Evolutionary conservation across 2,329 filamentous ascomycete genomes (phyloP).

Genomic region (Colletotrichum sublineola): DNA sequence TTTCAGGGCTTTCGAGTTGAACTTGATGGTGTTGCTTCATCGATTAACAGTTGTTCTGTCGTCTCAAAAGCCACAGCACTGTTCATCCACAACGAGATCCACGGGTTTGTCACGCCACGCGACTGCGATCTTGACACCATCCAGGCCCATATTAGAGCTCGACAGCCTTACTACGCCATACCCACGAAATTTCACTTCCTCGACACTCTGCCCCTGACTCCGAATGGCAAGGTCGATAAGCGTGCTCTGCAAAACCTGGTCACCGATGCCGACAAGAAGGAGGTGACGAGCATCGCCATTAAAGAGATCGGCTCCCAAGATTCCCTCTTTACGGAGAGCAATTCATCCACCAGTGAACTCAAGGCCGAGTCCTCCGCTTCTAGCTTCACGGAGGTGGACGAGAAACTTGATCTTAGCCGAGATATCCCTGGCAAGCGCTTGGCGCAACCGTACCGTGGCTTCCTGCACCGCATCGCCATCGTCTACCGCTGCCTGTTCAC

Average conservation of each 20-base stretch:
- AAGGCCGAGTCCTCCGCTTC: constrained; percentile 26
- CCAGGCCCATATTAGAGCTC: constrained; percentile 55
- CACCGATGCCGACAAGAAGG: constrained; percentile 8
- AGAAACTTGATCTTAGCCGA: constrained; percentile 34
- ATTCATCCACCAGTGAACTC: constrained; percentile 8
- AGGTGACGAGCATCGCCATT: constrained; percentile 2
- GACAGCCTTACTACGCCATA: constrained; percentile 68
- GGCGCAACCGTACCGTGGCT: constrained; percentile 54
- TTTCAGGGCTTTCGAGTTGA: constrained; percentile 68
- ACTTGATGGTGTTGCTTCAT: constrained; percentile 67
- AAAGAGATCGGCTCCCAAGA: constrained; percentile 25
- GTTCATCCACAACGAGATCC: constrained; percentile 61
- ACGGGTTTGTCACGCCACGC: constrained; percentile 59
- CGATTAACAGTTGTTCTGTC: constrained; percentile 59
- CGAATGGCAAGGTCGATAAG: constrained; percentile 71
- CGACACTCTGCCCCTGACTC: constrained; percentile 61
- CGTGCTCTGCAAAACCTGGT: constrained; percentile 56
- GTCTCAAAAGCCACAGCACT: constrained; percentile 63
- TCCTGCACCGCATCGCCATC: constrained; percentile 62
- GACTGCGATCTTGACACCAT: constrained; percentile 50
- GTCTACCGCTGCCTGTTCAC: constrained; percentile 70
- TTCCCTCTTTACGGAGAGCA: constrained; percentile 13
- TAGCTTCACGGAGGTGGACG: constrained; percentile 37
- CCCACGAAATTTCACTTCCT: constrained; percentile 61
- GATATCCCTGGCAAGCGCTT: constrained; percentile 57